phyloP scores from a whole-genome alignment of 331 rosid genomes.

The Quercus lobata region DNA sequence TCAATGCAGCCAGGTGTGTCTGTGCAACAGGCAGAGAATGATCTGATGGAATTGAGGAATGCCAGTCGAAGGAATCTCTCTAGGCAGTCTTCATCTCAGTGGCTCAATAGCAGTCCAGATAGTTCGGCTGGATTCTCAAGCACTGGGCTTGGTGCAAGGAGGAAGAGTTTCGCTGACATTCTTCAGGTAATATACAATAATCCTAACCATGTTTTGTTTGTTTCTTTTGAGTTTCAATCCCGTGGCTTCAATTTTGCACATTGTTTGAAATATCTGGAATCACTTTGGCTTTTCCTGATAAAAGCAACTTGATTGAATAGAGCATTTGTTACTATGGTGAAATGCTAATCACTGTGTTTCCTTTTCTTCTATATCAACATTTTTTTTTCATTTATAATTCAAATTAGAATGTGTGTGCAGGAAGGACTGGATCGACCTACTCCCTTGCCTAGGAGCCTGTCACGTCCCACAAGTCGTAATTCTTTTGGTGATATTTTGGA shows the following conservation, averaged over 20 bases:
- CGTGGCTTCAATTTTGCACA: neutral
- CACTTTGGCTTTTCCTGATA: constrained; percentile 1
- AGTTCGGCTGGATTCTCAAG: constrained; percentile 45
- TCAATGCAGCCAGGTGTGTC: constrained; percentile 75
- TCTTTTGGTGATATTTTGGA: constrained; percentile 61
- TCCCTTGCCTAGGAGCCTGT: constrained; percentile 51
- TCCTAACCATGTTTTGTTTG: neutral
- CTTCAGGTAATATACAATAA: constrained; percentile 59
- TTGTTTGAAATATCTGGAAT: constrained; percentile 11
- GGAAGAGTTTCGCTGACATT: constrained; percentile 76
- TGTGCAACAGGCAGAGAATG: constrained; percentile 57
- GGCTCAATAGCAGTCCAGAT: constrained; percentile 46
- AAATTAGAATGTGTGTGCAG: constrained; percentile 43
- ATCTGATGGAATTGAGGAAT: constrained; percentile 61
- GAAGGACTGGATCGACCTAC: constrained; percentile 73
- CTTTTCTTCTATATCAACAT: constrained; percentile 7
- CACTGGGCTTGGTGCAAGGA: constrained; percentile 63
- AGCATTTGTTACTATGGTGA: neutral
- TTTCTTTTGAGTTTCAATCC: constrained; percentile 14
- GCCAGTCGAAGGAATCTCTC: constrained; percentile 45
- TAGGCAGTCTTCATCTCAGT: constrained; percentile 45
- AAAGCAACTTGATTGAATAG: constrained; percentile 9
- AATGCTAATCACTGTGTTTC: neutral
- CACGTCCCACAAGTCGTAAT: constrained; percentile 62
- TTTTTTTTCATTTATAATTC: constrained; percentile 20